Percentiles rank a stretch among this genome's conserved stretches.
Evolutionary conservation across 2,329 filamentous ascomycete genomes (phyloP).

Genomic region (Amylocarpus encephaloides): DNA sequence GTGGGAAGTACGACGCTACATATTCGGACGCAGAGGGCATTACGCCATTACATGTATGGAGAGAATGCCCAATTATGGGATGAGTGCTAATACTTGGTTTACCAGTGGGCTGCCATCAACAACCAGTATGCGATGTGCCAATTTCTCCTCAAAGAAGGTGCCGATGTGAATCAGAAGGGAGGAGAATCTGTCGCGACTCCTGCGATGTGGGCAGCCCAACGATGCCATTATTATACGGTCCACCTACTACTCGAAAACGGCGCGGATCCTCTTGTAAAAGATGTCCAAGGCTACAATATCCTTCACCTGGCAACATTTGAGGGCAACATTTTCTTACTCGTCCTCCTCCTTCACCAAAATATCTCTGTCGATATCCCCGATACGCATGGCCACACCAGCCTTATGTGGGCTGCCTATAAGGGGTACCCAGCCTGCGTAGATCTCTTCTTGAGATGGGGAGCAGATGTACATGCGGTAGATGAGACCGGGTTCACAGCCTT

Average conservation of each 20-base stretch:
- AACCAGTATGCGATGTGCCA: conserved; percentile 97
- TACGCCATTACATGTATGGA: conserved; percentile 82
- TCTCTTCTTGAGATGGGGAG: conserved; percentile 88
- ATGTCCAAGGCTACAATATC: conserved; percentile 96
- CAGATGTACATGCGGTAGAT: conserved; percentile 83
- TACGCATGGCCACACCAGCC: conserved; percentile 80
- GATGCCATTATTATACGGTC: conserved; percentile 94
- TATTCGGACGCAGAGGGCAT: conserved; percentile 89
- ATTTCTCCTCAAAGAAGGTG: conserved; percentile 72
- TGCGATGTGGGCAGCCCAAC: conserved; percentile 93
- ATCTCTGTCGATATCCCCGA: conserved; percentile 91
- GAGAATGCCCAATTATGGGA: background rate
- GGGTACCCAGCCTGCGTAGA: conserved; percentile 90
- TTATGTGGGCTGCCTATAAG: conserved; percentile 99
- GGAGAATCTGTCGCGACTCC: conserved; percentile 92
- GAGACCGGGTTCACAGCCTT: conserved; percentile 91
- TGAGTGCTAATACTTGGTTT: conserved; percentile 4
- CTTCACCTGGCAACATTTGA: conserved; percentile 96
- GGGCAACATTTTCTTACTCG: conserved; percentile 84
- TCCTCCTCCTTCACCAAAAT: conserved; percentile 87
- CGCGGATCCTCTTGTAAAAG: conserved; percentile 85
- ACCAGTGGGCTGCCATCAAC: conserved; percentile 96
- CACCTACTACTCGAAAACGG: conserved; percentile 86
- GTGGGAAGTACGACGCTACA: conserved; percentile 71
- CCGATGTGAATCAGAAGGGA: conserved; percentile 90